Evolutionary conservation across 2,329 filamentous ascomycete genomes (phyloP).

Genomic region (Phoma sp.): DNA sequence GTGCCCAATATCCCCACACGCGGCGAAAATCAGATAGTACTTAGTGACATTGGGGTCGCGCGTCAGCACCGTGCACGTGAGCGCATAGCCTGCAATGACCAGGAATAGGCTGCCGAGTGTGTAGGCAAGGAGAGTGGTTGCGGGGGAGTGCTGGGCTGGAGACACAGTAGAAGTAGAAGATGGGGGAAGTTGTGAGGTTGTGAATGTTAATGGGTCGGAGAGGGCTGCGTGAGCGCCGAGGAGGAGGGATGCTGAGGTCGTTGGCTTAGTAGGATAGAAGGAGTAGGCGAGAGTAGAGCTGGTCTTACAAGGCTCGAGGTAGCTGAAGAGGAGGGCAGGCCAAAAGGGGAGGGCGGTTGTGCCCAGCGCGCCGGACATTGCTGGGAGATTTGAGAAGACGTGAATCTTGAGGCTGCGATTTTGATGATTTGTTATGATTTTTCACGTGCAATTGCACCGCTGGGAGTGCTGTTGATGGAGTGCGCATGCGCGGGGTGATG

Average conservation of each 20-base stretch:
- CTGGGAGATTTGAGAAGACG: not conserved
- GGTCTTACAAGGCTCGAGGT: conserved; percentile 34
- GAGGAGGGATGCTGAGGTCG: conserved; percentile 12
- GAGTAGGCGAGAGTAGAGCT: not conserved
- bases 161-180: not conserved
- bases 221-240: conserved; percentile 26
- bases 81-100: conserved; percentile 25
- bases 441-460: not conserved
- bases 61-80: conserved; percentile 33
- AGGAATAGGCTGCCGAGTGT: conserved; percentile 33
- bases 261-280: not conserved
- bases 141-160: conserved; percentile 12
- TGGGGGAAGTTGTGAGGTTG: conserved; percentile 25
- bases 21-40: conserved; percentile 30
- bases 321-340: conserved; percentile 36
- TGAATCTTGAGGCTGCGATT: not conserved
- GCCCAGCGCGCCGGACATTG: conserved; percentile 20
- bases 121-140: conserved; percentile 27
- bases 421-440: not conserved
- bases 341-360: conserved; percentile 29
- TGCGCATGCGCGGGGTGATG: not conserved
- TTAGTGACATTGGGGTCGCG: conserved; percentile 32
- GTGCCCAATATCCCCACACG: conserved; percentile 32
- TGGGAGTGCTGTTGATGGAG: not conserved
- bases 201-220: conserved; percentile 21